These are phyloP conservation scores for Gaeumannomyces sp. DNA, from an alignment of 2,329 filamentous ascomycete genomes.

Conservation along the genomic window DNA sequence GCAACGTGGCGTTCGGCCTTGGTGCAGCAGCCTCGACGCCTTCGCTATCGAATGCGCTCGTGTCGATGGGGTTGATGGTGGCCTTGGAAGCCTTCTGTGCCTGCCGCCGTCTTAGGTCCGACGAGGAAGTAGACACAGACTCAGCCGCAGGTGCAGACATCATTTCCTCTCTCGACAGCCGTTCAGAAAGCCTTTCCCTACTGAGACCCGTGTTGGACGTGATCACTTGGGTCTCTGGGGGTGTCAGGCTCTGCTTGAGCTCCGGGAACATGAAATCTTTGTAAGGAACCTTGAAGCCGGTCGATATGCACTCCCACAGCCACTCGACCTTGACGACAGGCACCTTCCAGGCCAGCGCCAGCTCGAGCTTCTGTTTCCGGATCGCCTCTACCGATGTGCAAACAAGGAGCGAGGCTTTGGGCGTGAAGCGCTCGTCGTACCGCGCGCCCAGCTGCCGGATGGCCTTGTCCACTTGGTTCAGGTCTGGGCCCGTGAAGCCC, in stretches of 20 bases:
- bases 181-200: neutral
- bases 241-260: constrained; percentile 27
- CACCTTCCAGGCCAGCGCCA: constrained; percentile 68
- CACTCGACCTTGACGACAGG: constrained; percentile 77
- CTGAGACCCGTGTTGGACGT: constrained; percentile 10
- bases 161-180: neutral
- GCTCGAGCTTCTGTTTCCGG: constrained; percentile 69
- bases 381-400: constrained; percentile 54
- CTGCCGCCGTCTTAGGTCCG: neutral
- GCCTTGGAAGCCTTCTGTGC: constrained; percentile 3
- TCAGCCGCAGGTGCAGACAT: neutral
- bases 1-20: neutral
- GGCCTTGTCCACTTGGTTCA: constrained; percentile 75
- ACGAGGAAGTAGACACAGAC: neutral
- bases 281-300: constrained; percentile 40
- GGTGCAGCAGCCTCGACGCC: neutral
- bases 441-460: constrained; percentile 70
- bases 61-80: neutral
- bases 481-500: constrained; percentile 75
- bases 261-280: constrained; percentile 42
- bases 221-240: constrained; percentile 12
- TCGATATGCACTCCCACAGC: constrained; percentile 75
- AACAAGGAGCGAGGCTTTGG: constrained; percentile 70
- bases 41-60: constrained; percentile 3
- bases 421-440: constrained; percentile 72